Conservation (phyloP, 2,329 filamentous ascomycete species). For the Scedosporium apiospermum region DNA sequence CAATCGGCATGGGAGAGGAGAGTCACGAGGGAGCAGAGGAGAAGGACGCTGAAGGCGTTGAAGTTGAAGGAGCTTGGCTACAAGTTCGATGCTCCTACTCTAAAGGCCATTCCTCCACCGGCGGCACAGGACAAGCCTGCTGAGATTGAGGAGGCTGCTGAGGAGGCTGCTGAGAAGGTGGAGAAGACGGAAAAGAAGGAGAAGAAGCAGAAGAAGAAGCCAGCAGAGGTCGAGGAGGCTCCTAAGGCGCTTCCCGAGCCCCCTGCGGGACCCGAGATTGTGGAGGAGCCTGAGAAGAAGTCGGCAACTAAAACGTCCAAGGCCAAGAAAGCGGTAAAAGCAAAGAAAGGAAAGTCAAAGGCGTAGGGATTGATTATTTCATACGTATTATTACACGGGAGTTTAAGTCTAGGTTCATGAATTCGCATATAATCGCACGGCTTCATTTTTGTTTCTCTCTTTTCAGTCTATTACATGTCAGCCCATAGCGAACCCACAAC, state of each 20-base stretch:
- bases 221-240: constrained; percentile 17
- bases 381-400: constrained; percentile 6
- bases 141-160: constrained; percentile 21
- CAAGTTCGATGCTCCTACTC: constrained; percentile 63
- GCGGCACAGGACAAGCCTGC: constrained; percentile 22
- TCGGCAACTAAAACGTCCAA: constrained; percentile 11
- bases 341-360: constrained; percentile 19
- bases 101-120: constrained; percentile 49
- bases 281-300: constrained; percentile 18
- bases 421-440: background rate
- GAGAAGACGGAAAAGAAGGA: constrained; percentile 19
- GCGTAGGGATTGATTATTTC: constrained; percentile 10
- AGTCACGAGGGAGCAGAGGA: constrained; percentile 62
- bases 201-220: constrained; percentile 11
- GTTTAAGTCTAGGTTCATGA: constrained; percentile 5
- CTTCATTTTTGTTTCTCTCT: background rate
- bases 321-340: constrained; percentile 24
- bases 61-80: constrained; percentile 77
- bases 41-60: constrained; percentile 57
- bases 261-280: constrained; percentile 10
- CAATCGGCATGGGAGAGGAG: constrained; percentile 72
- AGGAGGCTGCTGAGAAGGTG: constrained; percentile 24
- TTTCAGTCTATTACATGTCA: constrained; percentile 29
- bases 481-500: constrained; percentile 54
- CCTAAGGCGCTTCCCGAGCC: constrained; percentile 23